Base-by-base conservation (phyloP, 768 basidiomycete genomes). In the Mycena sanguinolenta region DNA sequence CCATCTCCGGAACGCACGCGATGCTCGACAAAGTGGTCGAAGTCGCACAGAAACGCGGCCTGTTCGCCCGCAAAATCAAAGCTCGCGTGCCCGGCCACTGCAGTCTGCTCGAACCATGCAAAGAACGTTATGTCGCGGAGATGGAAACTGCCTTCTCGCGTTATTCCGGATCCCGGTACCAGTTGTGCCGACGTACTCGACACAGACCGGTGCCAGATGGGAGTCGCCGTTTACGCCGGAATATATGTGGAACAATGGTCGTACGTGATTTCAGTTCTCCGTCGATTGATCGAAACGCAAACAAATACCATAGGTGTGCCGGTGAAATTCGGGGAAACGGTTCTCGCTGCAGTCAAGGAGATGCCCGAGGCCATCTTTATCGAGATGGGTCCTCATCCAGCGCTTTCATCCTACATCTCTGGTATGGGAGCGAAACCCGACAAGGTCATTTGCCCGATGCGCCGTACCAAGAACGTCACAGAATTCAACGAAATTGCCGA, bases 241-340 rank as follows among this genome's bases (percentile, higher is more conserved):
- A 10, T 87, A 87, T 71, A 80, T 82, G 53, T 87, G 86, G 86
- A 42, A 75, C 50, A 82, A 81, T 65, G 76, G 79, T 9, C 78
- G 82, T 12, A 65, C 72, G 57, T 58, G 23, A 36, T 16, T 23
- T 28, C 14, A 14, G n/a, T 4, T 12, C 16, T 28, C 58, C 25
- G 10, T 25, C 9, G 32, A 23, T 39, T 16, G 23, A 58, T 39
- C 25, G n/a, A 57, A 10, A 21, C 0, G 16, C 27, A 57, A 34
- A 9, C 32, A 39, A 39, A 39, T 46, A n/a, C 9, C 21, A 4
- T n/a, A 58, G 57, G 57, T 16, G 57, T 58, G 3, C 81, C 83
- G 5, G 86, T 86, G 3, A 73, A 70, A 10, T 87, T 87, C 71
- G 70, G 73, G 0, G 55, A 78, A 16, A 78, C 82, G 0, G 75